Evolutionary conservation across 2,329 filamentous ascomycete genomes (phyloP), one percentile per base, ranked within the genome.

Genomic region (Fusarium bulbicola): DNA sequence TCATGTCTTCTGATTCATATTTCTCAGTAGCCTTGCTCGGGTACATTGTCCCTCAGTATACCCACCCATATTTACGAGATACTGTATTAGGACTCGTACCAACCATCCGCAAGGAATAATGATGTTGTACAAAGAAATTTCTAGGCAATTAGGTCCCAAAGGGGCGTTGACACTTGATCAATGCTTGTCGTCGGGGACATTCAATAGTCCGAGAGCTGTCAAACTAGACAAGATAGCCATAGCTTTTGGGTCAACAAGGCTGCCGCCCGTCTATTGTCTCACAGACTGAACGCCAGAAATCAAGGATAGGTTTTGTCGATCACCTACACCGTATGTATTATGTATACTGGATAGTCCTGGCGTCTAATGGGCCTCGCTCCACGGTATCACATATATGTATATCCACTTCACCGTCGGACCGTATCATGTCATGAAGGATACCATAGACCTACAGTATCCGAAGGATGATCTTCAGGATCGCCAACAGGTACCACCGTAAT

Each of bases 361-460:
- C 24, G 43, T 68, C 54, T 52, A 37, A 64, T 53, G 59, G 36
- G 24, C 43, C 50, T 46, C n/a, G 36, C 34, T 64, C 43, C 58
- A 57, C 16, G 58, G 34, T 42, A 58, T 57, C 66, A 68, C 49
- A 45, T 37, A 50, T 43, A 52, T 37, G 45, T 43, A 57, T 63
- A 46, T 54, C 65, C 65, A 69, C 58, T n/a, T 63, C 58, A 42
- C 37, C 24, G 54, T 49, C 32, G 24, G 40, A 58, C 24, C 54
- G 37, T 36, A 30, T 69, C 70, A 73, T 66, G 57, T 71, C 66
- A 73, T 73, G 61, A 67, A 47, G 59, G 32, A 28, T 37, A 60
- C 50, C 32, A 49, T 52, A 49, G 32, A 28, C 49, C 49, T 62
- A 40, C 46, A 59, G 21, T 52, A 43, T 71, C 46, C 34, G 34